Base-by-base conservation (phyloP, 2,329 filamentous ascomycete genomes). In the Hymenoscyphus occultus region DNA sequence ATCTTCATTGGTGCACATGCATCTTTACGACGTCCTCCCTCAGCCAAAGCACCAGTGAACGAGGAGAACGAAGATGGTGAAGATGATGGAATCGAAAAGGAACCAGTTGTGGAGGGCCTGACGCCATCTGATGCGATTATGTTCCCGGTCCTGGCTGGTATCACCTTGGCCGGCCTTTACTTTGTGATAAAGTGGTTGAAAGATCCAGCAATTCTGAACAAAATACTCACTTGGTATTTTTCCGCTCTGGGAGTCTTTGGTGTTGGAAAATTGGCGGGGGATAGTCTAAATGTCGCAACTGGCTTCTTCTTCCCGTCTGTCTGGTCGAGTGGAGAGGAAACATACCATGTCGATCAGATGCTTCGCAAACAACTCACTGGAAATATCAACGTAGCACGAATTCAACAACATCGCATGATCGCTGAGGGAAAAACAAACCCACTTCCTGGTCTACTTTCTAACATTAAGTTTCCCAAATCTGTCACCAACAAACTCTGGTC, bases 181-280 rank as follows among this genome's bases (percentile, higher is more conserved):
- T 89, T 93, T 72, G 81, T 97, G 66, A 92, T 98, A 74, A 92
- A 96, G 76, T 95, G 90, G 84, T 85, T 97, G 63, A 83, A 94
- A 69, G 91, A 97, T 73, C 89, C 93, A 0, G 82, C 87, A 12
- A 80, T 96, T 28, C 79, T 98, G 72, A 97, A 94, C 80, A 91
- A 89, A 77, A 84, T 96, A 48, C 80, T 98, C 28, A 89, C 91
- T 48, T 87, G 84, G 73, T 97, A 98, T 80, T 93, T 97, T 78
- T 91, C 90, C 2, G 77, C 86, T 65, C 87, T 94, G 74, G 92
- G 91, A 0, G 78, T 96, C n/a, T 88, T 90, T 67, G 92, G 91
- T 67, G 83, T 95, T 16, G 82, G 87, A 9, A 88, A 87, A 56
- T 82, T 97, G 31, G 78, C 93, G 58, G 88, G 87, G n/a, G 93